Evolutionary conservation across 345 rosid genomes (phyloP).

Genomic region (Adansonia digitata): DNA sequence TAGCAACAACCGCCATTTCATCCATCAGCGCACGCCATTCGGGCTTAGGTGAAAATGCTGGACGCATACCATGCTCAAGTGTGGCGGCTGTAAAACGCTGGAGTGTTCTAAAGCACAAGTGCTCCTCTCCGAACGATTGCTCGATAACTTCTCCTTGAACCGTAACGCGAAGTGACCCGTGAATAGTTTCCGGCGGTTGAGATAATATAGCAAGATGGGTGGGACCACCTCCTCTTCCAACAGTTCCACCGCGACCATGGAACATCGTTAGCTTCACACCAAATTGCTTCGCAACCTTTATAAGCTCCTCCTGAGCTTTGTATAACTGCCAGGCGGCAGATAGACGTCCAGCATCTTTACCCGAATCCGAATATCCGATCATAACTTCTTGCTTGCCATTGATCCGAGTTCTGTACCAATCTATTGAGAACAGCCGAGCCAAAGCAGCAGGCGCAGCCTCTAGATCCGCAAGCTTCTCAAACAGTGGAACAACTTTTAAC

Average conservation of each 20-base stretch:
- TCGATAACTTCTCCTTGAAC: constrained; percentile 98
- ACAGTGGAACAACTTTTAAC: constrained; percentile 92
- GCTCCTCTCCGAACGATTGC: constrained; percentile 94
- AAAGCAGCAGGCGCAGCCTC: constrained; percentile 98
- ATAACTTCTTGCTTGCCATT: constrained; percentile 98
- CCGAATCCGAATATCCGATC: constrained; percentile 98
- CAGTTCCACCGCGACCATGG: constrained; percentile 99
- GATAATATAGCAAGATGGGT: constrained; percentile 98
- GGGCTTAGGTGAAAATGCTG: constrained; percentile 84
- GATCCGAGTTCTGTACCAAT: constrained; percentile 85
- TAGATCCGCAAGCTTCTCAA: constrained; percentile 96
- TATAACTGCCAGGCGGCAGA: constrained; percentile 99
- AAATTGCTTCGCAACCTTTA: constrained; percentile 73
- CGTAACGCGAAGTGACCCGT: constrained; percentile 88
- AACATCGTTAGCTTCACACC: constrained; percentile 97
- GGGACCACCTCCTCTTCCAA: constrained; percentile 99
- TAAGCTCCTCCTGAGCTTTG: constrained; percentile 97
- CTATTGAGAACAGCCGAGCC: constrained; percentile 80
- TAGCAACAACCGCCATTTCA: constrained; percentile 85
- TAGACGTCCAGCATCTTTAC: constrained; percentile 93
- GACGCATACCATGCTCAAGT: constrained; percentile 92
- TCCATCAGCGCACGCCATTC: constrained; percentile 93
- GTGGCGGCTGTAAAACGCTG: constrained; percentile 93
- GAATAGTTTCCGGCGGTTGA: constrained; percentile 96
- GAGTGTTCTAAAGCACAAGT: constrained; percentile 87